These are phyloP conservation scores for Tulasnella sp. DNA, from an alignment of 768 basidiomycete species.

Conservation along the genomic window DNA sequence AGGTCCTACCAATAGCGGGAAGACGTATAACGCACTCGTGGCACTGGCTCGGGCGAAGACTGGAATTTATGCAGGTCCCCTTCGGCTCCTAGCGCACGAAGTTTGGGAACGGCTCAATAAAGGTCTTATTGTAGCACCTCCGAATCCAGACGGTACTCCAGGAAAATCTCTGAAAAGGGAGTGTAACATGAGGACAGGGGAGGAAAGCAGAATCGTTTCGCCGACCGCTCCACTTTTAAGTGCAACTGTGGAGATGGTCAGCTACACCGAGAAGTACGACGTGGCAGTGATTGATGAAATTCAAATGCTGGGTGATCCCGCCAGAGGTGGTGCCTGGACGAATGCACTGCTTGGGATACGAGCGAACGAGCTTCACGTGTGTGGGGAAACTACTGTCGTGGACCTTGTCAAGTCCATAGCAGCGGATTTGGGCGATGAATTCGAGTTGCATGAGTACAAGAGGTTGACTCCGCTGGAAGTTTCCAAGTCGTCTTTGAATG, in stretches of 20 bases:
- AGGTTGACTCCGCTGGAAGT: slow-evolving; percentile 76
- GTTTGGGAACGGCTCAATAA: slow-evolving; percentile 84
- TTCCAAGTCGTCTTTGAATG: slow-evolving; percentile 47
- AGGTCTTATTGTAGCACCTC: slow-evolving; percentile 63
- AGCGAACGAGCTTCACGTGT: slow-evolving; percentile 81
- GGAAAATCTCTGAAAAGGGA: slow-evolving; percentile 24
- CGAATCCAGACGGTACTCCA: slow-evolving; percentile 8
- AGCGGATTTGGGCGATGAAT: slow-evolving; percentile 66
- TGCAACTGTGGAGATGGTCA: slow-evolving; percentile 91
- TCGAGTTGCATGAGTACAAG: slow-evolving; percentile 69
- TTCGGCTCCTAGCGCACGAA: slow-evolving; percentile 88
- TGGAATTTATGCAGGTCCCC: slow-evolving; percentile 83
- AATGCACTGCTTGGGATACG: slow-evolving; percentile 58
- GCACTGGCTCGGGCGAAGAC: slow-evolving; percentile 61
- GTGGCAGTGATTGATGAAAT: slow-evolving; percentile 96
- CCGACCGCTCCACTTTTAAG: slow-evolving; percentile 45
- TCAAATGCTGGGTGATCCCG: slow-evolving; percentile 76
- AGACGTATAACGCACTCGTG: slow-evolving; percentile 85
- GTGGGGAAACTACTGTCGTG: slow-evolving; percentile 88
- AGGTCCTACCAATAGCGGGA: slow-evolving; percentile 95
- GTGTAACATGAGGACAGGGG: slow-evolving; percentile 87
- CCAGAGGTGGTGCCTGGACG: slow-evolving; percentile 76
- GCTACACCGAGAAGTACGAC: slow-evolving; percentile 34
- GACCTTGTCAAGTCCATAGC: slow-evolving; percentile 59
- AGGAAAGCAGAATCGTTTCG: slow-evolving; percentile 65